phyloP scores from a whole-genome alignment of 352 stramenopile species.

The Phytophthora lateralis region DNA sequence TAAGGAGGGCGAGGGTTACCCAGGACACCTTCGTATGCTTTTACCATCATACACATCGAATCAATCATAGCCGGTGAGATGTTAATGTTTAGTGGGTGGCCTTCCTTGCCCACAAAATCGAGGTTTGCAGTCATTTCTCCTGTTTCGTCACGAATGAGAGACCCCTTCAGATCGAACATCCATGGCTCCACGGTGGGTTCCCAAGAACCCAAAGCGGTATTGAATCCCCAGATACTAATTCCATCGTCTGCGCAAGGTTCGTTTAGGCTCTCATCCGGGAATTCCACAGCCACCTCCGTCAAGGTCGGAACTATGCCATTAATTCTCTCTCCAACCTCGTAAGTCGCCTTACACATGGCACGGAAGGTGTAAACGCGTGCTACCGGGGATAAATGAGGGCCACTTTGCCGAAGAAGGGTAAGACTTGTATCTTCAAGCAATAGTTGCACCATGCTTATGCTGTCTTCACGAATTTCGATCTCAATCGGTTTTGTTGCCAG shows the following conservation, averaged over 20 bases:
- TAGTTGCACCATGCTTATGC: conserved; percentile 48
- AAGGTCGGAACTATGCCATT: conserved; percentile 22
- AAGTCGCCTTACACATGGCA: conserved; percentile 65
- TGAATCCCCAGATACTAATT: conserved; percentile 81
- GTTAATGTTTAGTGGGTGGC: conserved; percentile 71
- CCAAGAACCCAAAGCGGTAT: conserved; percentile 73
- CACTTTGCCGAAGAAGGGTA: conserved; percentile 77
- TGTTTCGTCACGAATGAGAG: conserved; percentile 39
- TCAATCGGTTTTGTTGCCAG: conserved; percentile 3
- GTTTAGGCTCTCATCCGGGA: conserved; percentile 56
- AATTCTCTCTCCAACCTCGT: conserved; percentile 39
- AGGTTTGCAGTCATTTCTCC: conserved; percentile 63
- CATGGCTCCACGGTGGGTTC: conserved; percentile 82
- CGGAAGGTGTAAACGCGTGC: conserved; percentile 68
- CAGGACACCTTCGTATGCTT: conserved; percentile 61
- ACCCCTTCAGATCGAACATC: conserved; percentile 60
- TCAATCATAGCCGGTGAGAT: conserved; percentile 71
- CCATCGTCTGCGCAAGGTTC: conserved; percentile 70
- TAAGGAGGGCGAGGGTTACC: conserved; percentile 20
- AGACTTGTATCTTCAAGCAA: conserved; percentile 71
- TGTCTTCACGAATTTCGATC: conserved; percentile 27
- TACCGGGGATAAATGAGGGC: conserved; percentile 74
- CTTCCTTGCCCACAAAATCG: conserved; percentile 56
- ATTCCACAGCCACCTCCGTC: conserved; percentile 53
- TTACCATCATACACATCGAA: conserved; percentile 58